Evolutionary conservation across 768 basidiomycete species (phyloP).

Genomic region (Cystobasidium tubakii): DNA sequence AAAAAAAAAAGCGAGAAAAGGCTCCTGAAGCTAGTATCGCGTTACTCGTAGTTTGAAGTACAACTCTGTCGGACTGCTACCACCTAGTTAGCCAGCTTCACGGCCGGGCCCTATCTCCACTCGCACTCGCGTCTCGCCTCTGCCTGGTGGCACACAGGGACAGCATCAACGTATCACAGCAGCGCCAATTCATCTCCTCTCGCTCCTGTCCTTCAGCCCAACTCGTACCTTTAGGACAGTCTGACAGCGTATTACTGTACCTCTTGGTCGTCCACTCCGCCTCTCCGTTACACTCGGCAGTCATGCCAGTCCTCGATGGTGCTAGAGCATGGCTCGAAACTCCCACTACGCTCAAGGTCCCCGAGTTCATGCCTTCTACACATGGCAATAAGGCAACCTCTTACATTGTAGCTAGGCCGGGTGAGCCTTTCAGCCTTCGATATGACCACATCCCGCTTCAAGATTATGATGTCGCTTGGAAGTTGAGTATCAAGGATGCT

Average conservation of each 20-base stretch:
- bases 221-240: background rate
- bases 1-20: too few relatives aligned
- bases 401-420: slow-evolving; percentile 27
- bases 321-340: slow-evolving; percentile 34
- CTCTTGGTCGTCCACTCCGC: background rate
- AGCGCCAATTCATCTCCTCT: background rate
- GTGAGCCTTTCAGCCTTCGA: slow-evolving; percentile 31
- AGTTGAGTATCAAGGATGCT: slow-evolving; percentile 29
- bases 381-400: slow-evolving; percentile 1
- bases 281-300: background rate
- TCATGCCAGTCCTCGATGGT: slow-evolving; percentile 32
- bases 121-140: too few relatives aligned
- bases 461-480: slow-evolving; percentile 33
- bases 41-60: too few relatives aligned
- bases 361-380: slow-evolving; percentile 9
- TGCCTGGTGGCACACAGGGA: too few relatives aligned
- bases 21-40: too few relatives aligned
- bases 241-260: background rate
- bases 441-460: slow-evolving; percentile 21
- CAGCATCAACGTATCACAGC: too few relatives aligned
- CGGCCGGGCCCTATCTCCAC: background rate
- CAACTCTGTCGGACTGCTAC: too few relatives aligned
- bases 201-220: background rate
- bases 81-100: too few relatives aligned
- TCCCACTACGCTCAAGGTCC: slow-evolving; percentile 31